Base-by-base conservation (phyloP, 2,329 filamentous ascomycete genomes). In the Didymella keratinophila region DNA sequence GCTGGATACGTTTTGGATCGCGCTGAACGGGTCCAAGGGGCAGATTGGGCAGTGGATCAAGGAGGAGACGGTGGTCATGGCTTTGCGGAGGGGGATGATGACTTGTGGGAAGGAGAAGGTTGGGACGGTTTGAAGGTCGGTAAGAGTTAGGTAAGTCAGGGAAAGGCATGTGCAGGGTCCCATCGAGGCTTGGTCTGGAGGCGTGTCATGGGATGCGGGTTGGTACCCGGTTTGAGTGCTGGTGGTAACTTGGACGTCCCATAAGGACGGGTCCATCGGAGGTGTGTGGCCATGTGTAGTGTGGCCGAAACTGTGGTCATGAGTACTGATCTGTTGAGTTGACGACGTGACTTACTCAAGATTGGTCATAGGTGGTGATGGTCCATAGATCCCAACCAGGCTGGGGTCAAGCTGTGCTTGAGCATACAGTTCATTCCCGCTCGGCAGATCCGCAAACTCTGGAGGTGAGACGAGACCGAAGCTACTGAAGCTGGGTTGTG, bases 1-100 rank as follows among this genome's bases (percentile, higher is more conserved):
- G 5, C 79, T 70, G 34, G 79, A 75, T 0, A 77, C 71, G 61
- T 83, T 84, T 55, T 83, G 81, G 4, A 80, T 74, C 0, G 77
- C 79, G 14, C 73, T 75, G 58, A 80, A 78, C 52, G 72, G 71
- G n/a, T 76, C 67, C 9, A 64, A 70, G 1, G 80, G 80, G 56
- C 82, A 84, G 43, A 71, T 62, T 4, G 69, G 58, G 67, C 82
- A 84, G 30, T 68, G 54, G 11, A 82, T 66, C 4, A 82, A 73
- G 12, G 66, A 56, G 5, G 72, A 71, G 11, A 79, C 72, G 1
- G 77, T 76, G n/a, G 57, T 62, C 67, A 81, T 77, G 23, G 80
- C 80, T 55, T 71, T 71, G 23, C 78, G 78, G 8, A 83, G 70
- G 1, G 74, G 72, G 12, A 75, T 66, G 5, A 83, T 67, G 7